Evolutionary conservation across 768 basidiomycete species (phyloP).

Genomic region (Leucosporidium creatinivorum): DNA sequence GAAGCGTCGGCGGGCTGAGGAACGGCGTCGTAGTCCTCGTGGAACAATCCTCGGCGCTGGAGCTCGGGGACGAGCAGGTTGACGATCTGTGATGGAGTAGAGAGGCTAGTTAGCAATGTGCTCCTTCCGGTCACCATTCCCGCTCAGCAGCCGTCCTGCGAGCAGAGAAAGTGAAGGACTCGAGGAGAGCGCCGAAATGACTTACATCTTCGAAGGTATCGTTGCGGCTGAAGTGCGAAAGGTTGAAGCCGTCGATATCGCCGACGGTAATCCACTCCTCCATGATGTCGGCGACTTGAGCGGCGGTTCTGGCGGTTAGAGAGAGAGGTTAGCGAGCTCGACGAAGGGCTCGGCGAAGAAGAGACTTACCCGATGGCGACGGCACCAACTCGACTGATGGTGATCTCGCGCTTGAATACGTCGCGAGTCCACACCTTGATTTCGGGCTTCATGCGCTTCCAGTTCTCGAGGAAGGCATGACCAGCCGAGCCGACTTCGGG

Average conservation of each 20-base stretch:
- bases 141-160: too few species aligned
- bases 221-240: neutral
- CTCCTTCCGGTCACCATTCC: too few species aligned
- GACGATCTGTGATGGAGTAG: neutral
- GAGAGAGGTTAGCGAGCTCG: too few species aligned
- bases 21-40: neutral
- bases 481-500: neutral
- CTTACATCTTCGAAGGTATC: neutral
- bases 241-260: neutral
- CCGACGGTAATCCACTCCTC: conserved; percentile 1
- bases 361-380: too few species aligned
- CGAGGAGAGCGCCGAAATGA: too few species aligned
- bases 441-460: neutral
- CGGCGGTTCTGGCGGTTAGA: neutral
- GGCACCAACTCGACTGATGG: too few species aligned
- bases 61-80: conserved; percentile 11
- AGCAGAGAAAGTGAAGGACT: too few species aligned
- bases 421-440: too few species aligned
- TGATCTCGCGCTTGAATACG: too few species aligned
- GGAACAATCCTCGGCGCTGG: conserved; percentile 6
- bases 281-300: neutral
- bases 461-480: neutral
- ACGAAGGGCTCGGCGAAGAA: too few species aligned
- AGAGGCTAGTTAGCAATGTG: neutral
- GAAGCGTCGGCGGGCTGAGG: neutral